A percentile compares a stretch with the other conserved stretches of the same genome.
These are phyloP conservation scores for Neofusicoccum ribis DNA, from an alignment of 2,329 filamentous ascomycete species.

Conservation along the genomic window DNA sequence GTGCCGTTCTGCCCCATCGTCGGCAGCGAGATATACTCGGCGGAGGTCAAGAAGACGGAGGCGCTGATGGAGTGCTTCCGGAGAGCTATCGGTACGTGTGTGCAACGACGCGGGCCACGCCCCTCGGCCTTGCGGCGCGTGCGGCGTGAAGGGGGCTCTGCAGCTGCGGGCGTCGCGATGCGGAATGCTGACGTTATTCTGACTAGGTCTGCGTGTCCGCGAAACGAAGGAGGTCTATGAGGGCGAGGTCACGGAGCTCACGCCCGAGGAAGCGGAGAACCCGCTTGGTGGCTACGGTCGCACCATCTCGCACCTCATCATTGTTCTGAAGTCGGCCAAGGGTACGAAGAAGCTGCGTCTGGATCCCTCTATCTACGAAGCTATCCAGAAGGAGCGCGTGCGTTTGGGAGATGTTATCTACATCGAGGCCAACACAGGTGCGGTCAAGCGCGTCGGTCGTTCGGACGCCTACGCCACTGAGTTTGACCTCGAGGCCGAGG, in stretches of 20 bases:
- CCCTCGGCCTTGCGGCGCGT: not conserved
- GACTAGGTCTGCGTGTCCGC: conserved; percentile 77
- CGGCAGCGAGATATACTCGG: conserved; percentile 95
- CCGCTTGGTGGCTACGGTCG: conserved; percentile 94
- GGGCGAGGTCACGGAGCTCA: conserved; percentile 96
- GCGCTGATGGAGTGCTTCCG: conserved; percentile 99
- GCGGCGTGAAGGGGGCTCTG: no score
- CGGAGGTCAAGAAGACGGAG: conserved; percentile 99
- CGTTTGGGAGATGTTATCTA: conserved; percentile 97
- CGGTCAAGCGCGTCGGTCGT: conserved; percentile 93
- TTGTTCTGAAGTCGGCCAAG: conserved; percentile 91
- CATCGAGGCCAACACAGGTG: conserved; percentile 98
- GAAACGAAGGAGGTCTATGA: conserved; percentile 99
- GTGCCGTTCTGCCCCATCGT: conserved; percentile 98
- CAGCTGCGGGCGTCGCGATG: no score
- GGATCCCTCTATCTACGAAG: conserved; percentile 98
- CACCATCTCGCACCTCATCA: conserved; percentile 93
- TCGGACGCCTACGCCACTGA: conserved; percentile 97
- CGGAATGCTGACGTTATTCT: not conserved
- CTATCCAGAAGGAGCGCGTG: conserved; percentile 97
- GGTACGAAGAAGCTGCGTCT: conserved; percentile 97
- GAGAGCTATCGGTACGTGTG: conserved; percentile 75
- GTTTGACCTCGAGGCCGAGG: conserved; percentile 97
- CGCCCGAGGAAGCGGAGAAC: conserved; percentile 97
- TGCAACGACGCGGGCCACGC: no score